Evolutionary conservation across 306 rosid species (phyloP).

Genomic region (Parietaria judaica): DNA sequence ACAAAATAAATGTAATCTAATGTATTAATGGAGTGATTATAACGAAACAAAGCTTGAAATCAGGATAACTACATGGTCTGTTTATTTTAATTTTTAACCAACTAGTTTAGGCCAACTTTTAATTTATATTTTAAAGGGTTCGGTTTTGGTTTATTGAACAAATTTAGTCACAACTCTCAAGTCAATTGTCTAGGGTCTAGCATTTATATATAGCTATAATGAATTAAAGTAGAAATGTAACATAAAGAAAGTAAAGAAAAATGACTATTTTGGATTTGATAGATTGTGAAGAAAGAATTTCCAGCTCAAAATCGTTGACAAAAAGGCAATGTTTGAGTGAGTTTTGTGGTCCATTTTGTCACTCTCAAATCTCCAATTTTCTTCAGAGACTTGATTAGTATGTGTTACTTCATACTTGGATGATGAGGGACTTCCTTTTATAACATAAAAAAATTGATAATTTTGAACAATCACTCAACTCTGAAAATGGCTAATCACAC

Average conservation of each 20-base stretch:
- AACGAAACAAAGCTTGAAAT: too few species aligned
- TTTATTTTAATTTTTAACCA: too few species aligned
- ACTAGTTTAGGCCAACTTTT: neutral
- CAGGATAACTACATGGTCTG: too few species aligned
- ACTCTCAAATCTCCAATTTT: neutral
- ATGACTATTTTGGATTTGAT: too few species aligned
- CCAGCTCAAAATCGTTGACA: constrained; percentile 6
- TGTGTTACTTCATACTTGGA: too few species aligned
- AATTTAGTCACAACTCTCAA: neutral
- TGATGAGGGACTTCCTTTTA: neutral
- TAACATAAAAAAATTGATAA: neutral
- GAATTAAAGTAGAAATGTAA: neutral
- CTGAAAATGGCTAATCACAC: neutral
- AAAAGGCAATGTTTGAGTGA: neutral
- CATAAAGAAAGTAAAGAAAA: too few species aligned
- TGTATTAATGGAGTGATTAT: too few species aligned
- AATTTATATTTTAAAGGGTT: too few species aligned
- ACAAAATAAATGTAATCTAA: too few species aligned
- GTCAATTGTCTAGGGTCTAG: neutral
- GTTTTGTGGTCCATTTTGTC: constrained; percentile 1
- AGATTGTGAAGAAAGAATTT: constrained; percentile 3
- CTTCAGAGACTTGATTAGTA: neutral
- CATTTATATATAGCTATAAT: neutral
- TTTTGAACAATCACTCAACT: neutral
- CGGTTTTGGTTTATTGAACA: too few species aligned